phyloP scores from a whole-genome alignment of 2,329 filamentous ascomycete genomes.

The Bimuria novae-zelandiae region DNA sequence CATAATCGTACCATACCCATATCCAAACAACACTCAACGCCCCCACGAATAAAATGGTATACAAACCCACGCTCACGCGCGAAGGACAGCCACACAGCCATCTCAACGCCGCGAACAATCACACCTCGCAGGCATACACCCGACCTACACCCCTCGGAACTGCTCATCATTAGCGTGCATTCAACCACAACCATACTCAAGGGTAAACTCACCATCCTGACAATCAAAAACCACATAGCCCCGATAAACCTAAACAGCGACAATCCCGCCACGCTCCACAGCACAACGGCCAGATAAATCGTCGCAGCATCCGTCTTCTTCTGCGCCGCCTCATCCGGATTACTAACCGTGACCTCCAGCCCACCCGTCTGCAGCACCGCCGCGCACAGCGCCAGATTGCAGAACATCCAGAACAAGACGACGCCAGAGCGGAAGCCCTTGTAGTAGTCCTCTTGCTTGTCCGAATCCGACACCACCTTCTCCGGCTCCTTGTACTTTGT shows the following conservation, averaged over 20 bases:
- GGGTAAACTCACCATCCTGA: conserved; percentile 44
- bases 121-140: background rate
- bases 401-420: conserved; percentile 95
- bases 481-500: conserved; percentile 76
- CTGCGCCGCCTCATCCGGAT: conserved; percentile 46
- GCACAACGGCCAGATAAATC: conserved; percentile 82
- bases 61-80: too few species aligned
- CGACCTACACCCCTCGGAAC: conserved; percentile 60
- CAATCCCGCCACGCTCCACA: conserved; percentile 86
- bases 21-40: too few species aligned
- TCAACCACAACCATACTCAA: background rate
- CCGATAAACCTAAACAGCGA: conserved; percentile 87
- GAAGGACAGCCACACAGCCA: background rate
- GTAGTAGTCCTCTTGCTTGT: conserved; percentile 98
- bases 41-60: too few species aligned
- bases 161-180: conserved; percentile 38
- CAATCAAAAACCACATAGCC: conserved; percentile 86
- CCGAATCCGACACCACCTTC: conserved; percentile 62
- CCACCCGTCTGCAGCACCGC: conserved; percentile 87
- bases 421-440: conserved; percentile 91
- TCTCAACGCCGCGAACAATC: background rate
- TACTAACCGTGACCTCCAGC: conserved; percentile 59
- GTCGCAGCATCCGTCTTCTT: conserved; percentile 65
- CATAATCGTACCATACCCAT: too few species aligned
- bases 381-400: conserved; percentile 85